Conservation (phyloP, 78 protist species). For the Cavenderia fasciculata region DNA sequence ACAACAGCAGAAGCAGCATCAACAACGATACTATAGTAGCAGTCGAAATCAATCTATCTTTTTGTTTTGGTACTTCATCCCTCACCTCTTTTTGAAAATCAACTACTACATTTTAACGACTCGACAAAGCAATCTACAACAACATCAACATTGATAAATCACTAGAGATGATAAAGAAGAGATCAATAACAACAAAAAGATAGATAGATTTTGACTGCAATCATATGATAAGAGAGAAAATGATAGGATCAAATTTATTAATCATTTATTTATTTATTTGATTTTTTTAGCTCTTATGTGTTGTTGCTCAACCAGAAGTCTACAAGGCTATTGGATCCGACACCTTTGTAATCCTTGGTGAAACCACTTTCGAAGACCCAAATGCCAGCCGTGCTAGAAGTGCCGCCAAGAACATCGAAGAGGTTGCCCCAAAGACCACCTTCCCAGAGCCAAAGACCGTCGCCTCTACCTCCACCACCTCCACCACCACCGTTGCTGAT, state of each 20-base stretch:
- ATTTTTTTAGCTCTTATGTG: constrained; percentile 75
- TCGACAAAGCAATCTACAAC: no score
- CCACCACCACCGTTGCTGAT: constrained; percentile 75
- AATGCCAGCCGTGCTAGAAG: constrained; percentile 26
- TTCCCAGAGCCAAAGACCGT: neutral
- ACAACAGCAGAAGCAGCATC: neutral
- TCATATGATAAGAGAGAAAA: neutral
- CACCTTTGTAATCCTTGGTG: constrained; percentile 97
- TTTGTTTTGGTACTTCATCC: no score
- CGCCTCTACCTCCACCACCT: constrained; percentile 23
- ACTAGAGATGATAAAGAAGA: no score
- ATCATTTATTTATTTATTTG: neutral
- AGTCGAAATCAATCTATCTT: no score
- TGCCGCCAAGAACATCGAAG: constrained; percentile 41
- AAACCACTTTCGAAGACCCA: constrained; percentile 92
- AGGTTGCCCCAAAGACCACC: constrained; percentile 16
- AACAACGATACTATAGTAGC: no score
- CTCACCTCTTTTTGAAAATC: no score
- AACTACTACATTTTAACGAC: no score
- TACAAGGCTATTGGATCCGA: constrained; percentile 87
- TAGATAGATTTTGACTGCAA: no score
- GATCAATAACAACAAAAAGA: neutral
- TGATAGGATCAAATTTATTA: neutral
- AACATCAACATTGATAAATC: no score
- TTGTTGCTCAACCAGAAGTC: constrained; percentile 95